Base-by-base conservation (phyloP, 768 basidiomycete species). In the Trametes elegans region DNA sequence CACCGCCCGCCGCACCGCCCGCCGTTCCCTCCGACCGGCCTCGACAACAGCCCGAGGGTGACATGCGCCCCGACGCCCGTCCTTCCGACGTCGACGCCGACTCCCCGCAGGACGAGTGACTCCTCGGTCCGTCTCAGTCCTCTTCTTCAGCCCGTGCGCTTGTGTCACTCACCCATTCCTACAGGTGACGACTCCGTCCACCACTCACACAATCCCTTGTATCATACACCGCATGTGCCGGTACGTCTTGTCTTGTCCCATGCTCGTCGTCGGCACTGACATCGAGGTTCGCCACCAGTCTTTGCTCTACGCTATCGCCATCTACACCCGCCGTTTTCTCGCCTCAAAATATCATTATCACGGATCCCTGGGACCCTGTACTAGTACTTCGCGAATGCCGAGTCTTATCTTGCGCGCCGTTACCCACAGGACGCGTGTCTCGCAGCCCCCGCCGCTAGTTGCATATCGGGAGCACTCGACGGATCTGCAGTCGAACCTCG, bases 81-180 rank as follows among this genome's bases (percentile, higher is more conserved):
- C 16, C 14, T 21, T 35, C 24, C 38, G 36, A 36, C 23, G 32
- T 31, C 29, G 48, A 53, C 41, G 52, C 44, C 26, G 52, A 59
- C 48, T 50, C 55, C 3, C 55, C 55, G 19, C 48, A 56, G 36
- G 48, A n/a, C n/a, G n/a, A 50, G 34, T 55, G 49, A 39, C 34
- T 21, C 6, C 23, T 21, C 41, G 31, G 47, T 42, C 6, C 1
- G 32, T 36, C 24, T 7, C 26, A n/a, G n/a, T 16, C 34, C 18
- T 2, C 29, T 26, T 3, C 32, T 28, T n/a, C 26, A 24, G 10
- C 5, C 29, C 45, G 7, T 5, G 21, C 29, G 43, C 16, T 3
- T 18, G 5, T 43, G 41, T 13, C 34, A 5, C 18, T 32, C 6
- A 9, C 18, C 44, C 7, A 11, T 7, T 3, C n/a, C 28, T 19